Evolutionary conservation across 75 land plant species (phyloP).

Genomic region (Larix kaempferi): DNA sequence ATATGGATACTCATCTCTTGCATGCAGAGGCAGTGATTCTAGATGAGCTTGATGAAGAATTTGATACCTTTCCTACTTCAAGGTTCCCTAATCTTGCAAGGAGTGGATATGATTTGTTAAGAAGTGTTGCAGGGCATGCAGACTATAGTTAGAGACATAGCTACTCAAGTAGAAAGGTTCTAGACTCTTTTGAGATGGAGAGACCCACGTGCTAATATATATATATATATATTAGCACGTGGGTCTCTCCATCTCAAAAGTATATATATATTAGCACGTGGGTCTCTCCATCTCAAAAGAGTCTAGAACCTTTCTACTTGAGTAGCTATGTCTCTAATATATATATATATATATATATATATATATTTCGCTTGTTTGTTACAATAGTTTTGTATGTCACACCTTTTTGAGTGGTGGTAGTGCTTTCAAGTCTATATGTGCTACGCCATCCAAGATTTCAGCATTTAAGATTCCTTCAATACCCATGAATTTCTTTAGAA

Average conservation of each 20-base stretch:
- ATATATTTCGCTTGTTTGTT: conserved; percentile 38
- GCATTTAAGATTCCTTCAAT: conserved; percentile 56
- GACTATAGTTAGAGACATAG: conserved; percentile 57
- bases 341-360: too few species aligned
- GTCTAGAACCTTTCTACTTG: too few species aligned
- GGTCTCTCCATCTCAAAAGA: too few species aligned
- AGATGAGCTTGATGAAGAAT: conserved; percentile 76
- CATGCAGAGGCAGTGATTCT: conserved; percentile 43
- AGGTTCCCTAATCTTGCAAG: conserved; percentile 29
- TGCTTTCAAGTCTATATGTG: conserved; percentile 48
- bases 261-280: too few species aligned
- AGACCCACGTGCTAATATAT: conserved; percentile 61
- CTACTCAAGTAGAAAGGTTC: conserved; percentile 65
- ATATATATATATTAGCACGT: too few species aligned
- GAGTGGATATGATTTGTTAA: conserved; percentile 60
- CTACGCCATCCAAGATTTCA: conserved; percentile 70
- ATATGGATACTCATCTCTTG: conserved; percentile 59
- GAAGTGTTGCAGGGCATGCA: conserved; percentile 49
- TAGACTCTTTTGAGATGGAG: conserved; percentile 71
- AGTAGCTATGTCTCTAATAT: too few species aligned
- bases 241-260: too few species aligned
- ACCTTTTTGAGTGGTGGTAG: conserved; percentile 54
- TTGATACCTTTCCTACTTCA: conserved; percentile 59
- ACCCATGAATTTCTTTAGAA: conserved; percentile 64
- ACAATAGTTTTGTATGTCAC: conserved; percentile 54